phyloP scores from a whole-genome alignment of 345 rosid genomes.

The Corchorus olitorius region DNA sequence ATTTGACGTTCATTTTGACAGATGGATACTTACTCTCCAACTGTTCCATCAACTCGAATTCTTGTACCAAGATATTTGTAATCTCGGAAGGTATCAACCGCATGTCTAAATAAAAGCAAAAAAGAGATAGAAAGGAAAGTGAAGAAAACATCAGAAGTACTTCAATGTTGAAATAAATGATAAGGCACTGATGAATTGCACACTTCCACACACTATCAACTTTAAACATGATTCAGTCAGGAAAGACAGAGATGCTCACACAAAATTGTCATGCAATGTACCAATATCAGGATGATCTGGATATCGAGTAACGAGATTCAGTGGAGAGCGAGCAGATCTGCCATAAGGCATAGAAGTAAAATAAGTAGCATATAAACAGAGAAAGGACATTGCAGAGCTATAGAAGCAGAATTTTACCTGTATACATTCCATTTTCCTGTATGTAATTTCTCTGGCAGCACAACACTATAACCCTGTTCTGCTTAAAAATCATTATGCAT shows the following conservation, averaged over 20 bases:
- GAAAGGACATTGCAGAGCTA: not conserved
- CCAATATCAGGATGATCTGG: slow-evolving; percentile 84
- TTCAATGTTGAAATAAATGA: not conserved
- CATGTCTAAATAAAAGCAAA: slow-evolving; percentile 47
- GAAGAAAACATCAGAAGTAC: slow-evolving; percentile 19
- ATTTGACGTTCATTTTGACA: slow-evolving; percentile 15
- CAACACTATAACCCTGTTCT: slow-evolving; percentile 89
- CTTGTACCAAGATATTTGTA: slow-evolving; percentile 91
- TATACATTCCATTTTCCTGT: slow-evolving; percentile 94
- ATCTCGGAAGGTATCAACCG: slow-evolving; percentile 75
- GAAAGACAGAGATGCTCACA: slow-evolving; percentile 48
- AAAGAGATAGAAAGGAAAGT: not conserved
- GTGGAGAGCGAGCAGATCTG: slow-evolving; percentile 85
- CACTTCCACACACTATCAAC: not conserved
- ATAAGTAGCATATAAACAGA: not conserved
- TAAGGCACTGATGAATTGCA: not conserved
- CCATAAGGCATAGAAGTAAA: slow-evolving; percentile 11
- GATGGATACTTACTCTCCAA: slow-evolving; percentile 81
- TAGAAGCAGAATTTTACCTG: slow-evolving; percentile 46
- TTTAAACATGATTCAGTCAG: not conserved
- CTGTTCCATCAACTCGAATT: slow-evolving; percentile 81
- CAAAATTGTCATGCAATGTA: slow-evolving; percentile 92
- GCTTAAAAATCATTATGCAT: slow-evolving; percentile 25
- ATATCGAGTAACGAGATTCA: slow-evolving; percentile 75
- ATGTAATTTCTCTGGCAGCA: slow-evolving; percentile 90